Conservation (phyloP, 2,329 filamentous ascomycete species). For the Fusarium ramigenum region DNA sequence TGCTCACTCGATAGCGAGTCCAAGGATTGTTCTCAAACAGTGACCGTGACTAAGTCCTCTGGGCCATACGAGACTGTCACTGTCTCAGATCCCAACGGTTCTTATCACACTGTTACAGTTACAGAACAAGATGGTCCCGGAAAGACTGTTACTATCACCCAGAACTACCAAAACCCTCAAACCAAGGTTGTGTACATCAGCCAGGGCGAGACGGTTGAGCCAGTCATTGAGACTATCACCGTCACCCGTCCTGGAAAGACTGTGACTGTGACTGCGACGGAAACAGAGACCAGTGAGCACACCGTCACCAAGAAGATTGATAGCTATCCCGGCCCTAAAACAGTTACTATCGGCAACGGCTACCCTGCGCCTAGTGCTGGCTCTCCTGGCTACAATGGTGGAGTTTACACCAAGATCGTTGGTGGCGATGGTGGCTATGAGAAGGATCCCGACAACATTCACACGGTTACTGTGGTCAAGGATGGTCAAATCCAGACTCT, state of each 20-base stretch:
- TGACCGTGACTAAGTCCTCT: conserved; percentile 43
- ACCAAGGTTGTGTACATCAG: conserved; percentile 35
- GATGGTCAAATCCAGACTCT: conserved; percentile 32
- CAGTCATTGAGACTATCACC: conserved; percentile 42
- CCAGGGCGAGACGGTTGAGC: conserved; percentile 24
- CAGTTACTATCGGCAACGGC: conserved; percentile 21
- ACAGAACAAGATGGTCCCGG: conserved; percentile 16
- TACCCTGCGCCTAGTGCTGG: conserved; percentile 18
- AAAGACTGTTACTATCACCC: conserved; percentile 29
- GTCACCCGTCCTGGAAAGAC: conserved; percentile 38
- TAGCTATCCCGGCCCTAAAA: conserved; percentile 27
- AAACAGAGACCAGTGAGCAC: conserved; percentile 32
- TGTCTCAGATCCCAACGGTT: conserved; percentile 19
- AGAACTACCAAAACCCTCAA: conserved; percentile 21
- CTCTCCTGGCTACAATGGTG: conserved; percentile 14
- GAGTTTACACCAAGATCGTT: conserved; percentile 20
- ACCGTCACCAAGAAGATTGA: conserved; percentile 37
- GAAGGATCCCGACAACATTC: neutral
- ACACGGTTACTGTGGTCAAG: conserved; percentile 28
- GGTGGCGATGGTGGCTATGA: neutral
- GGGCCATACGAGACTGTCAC: conserved; percentile 27
- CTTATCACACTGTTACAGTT: conserved; percentile 31
- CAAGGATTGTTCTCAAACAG: conserved; percentile 25
- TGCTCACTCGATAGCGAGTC: conserved; percentile 36
- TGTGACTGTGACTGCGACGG: conserved; percentile 38